Evolutionary conservation across 257 asterid species (phyloP).

Genomic region (Knoxia roxburghii): DNA sequence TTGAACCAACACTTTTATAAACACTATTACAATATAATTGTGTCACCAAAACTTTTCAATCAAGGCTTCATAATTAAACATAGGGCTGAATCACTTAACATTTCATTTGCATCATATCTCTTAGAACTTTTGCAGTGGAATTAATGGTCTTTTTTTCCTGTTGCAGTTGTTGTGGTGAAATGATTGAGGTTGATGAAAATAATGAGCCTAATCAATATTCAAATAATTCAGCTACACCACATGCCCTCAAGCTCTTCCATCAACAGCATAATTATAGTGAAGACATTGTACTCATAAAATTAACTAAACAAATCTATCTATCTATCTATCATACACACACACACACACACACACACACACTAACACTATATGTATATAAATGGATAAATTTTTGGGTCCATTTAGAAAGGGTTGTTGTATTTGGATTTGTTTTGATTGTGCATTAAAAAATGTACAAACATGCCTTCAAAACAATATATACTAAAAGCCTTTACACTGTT

Average conservation of each 20-base stretch:
- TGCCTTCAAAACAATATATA: too few species aligned
- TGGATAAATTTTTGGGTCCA: too few species aligned
- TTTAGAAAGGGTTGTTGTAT: too few species aligned
- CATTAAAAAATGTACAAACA: too few species aligned
- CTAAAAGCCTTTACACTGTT: too few species aligned
- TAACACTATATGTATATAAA: too few species aligned
- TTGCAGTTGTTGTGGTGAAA: constrained; percentile 13
- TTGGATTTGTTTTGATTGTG: too few species aligned
- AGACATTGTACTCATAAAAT: background rate
- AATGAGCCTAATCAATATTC: constrained; percentile 12
- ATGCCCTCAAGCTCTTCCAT: constrained; percentile 14
- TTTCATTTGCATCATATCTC: background rate
- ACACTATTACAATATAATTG: too few species aligned
- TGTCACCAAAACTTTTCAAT: background rate
- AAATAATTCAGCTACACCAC: background rate
- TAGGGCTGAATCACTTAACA: background rate
- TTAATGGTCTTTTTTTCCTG: background rate
- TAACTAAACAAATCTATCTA: constrained; percentile 1
- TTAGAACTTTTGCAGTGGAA: background rate
- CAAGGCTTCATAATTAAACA: background rate
- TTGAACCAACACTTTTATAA: too few species aligned
- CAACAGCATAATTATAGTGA: constrained; percentile 4
- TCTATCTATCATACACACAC: too few species aligned
- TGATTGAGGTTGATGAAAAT: constrained; percentile 37
- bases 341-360: too few species aligned